phyloP scores from a whole-genome alignment of 805 yeast genomes.

The Teunomyces panamensis region DNA sequence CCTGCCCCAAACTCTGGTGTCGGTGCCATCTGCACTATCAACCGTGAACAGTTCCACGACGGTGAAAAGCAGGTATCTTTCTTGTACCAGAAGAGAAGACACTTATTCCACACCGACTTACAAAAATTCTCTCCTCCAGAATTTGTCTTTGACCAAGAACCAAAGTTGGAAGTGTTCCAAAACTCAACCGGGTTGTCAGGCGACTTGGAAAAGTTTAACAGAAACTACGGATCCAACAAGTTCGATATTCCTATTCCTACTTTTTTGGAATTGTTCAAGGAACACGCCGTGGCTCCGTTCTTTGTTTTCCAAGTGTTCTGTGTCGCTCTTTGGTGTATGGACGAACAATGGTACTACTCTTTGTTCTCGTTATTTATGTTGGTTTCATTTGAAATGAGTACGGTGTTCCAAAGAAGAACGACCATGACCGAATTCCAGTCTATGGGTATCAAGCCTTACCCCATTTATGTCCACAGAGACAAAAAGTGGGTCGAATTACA shows the following conservation, averaged over 20 bases:
- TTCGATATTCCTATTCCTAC: conserved; percentile 97
- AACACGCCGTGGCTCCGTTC: conserved; percentile 97
- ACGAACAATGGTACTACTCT: conserved; percentile 95
- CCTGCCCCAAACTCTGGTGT: conserved; percentile 87
- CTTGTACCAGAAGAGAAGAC: conserved; percentile 88
- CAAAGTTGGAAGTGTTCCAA: conserved; percentile 58
- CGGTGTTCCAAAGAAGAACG: conserved; percentile 91
- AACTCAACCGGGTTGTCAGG: conserved; percentile 52
- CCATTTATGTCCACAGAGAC: conserved; percentile 69
- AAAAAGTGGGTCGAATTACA: conserved; percentile 64
- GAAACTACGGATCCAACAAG: conserved; percentile 77
- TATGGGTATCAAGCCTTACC: conserved; percentile 94
- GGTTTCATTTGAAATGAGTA: conserved; percentile 87
- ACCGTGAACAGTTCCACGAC: conserved; percentile 50
- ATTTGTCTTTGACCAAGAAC: conserved; percentile 62
- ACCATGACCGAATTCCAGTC: conserved; percentile 95
- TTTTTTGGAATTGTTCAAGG: conserved; percentile 84
- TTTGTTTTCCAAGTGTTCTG: conserved; percentile 96
- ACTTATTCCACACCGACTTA: conserved; percentile 57
- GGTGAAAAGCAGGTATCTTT: conserved; percentile 68
- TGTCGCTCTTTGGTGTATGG: conserved; percentile 93
- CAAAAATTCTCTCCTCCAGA: conserved; percentile 75
- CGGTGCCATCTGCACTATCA: conserved; percentile 71
- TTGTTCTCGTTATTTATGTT: conserved; percentile 89
- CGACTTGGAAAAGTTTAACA: conserved; percentile 44